Evolutionary conservation across 2,329 filamentous ascomycete species (phyloP).

Genomic region (Venturiaceae sp.): DNA sequence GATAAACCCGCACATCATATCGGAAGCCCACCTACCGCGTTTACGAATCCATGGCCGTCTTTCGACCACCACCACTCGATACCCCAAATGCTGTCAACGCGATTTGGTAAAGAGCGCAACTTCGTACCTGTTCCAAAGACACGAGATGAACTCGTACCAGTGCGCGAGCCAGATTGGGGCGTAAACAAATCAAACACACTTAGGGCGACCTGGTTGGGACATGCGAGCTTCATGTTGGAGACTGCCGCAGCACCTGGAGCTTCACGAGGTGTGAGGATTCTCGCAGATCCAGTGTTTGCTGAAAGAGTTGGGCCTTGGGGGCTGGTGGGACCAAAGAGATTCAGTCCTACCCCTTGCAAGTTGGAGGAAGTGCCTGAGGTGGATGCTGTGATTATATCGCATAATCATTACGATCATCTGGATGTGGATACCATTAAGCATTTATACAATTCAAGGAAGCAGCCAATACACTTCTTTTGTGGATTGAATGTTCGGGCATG

Average conservation of each 20-base stretch:
- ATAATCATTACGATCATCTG: conserved; percentile 43
- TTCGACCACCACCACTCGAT: conserved; percentile 18
- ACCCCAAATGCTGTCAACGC: conserved; percentile 20
- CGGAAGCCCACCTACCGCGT: conserved; percentile 32
- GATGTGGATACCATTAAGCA: conserved; percentile 35
- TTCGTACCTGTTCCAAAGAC: conserved; percentile 35
- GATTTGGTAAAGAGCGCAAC: conserved; percentile 30
- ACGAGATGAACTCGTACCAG: conserved; percentile 30
- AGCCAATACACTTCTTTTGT: conserved; percentile 32
- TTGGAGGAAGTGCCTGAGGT: conserved; percentile 40
- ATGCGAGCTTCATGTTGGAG: conserved; percentile 40
- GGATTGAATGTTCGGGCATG: conserved; percentile 29
- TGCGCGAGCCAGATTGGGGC: conserved; percentile 32
- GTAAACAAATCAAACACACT: conserved; percentile 17
- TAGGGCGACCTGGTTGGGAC: conserved; percentile 42
- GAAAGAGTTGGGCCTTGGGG: conserved; percentile 37
- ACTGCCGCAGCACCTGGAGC: conserved; percentile 20
- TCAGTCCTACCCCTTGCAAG: conserved; percentile 40
- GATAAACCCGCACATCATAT: conserved; percentile 27
- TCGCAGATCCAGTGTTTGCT: conserved; percentile 46
- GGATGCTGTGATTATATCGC: conserved; percentile 42
- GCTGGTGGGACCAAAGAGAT: conserved; percentile 40
- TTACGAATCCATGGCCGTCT: conserved; percentile 42
- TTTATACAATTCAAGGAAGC: conserved; percentile 27
- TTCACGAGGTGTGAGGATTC: conserved; percentile 31